Percentiles rank a stretch among this genome's conserved stretches.
Conservation (phyloP, 2,329 filamentous ascomycete genomes). For the Mariannaea sp. region DNA sequence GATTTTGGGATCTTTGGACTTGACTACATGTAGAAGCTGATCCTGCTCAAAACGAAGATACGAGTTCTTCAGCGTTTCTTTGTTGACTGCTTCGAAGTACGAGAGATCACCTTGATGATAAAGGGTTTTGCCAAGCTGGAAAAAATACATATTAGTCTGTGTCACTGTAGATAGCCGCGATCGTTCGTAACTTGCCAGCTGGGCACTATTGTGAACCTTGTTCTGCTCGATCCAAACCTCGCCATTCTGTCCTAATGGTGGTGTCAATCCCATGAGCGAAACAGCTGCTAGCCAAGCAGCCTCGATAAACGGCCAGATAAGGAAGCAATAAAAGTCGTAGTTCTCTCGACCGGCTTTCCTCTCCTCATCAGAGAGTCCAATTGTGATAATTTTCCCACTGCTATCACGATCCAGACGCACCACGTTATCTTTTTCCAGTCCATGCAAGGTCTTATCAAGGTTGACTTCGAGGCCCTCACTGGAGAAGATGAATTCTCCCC, state of each 20-base stretch:
- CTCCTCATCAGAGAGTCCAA: slow-evolving; percentile 79
- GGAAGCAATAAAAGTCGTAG: slow-evolving; percentile 97
- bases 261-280: slow-evolving; percentile 83
- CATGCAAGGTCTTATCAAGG: slow-evolving; percentile 76
- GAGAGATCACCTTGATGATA: slow-evolving; percentile 97
- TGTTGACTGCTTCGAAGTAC: slow-evolving; percentile 98
- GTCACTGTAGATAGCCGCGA: neutral
- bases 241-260: slow-evolving; percentile 63
- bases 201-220: slow-evolving; percentile 79
- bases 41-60: slow-evolving; percentile 89
- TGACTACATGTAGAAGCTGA: slow-evolving; percentile 78
- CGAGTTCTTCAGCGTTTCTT: slow-evolving; percentile 94
- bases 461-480: slow-evolving; percentile 82
- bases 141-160: slow-evolving; percentile 13
- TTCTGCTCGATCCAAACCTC: slow-evolving; percentile 78
- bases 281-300: slow-evolving; percentile 90
- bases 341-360: slow-evolving; percentile 84
- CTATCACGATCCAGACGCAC: slow-evolving; percentile 68
- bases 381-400: slow-evolving; percentile 60
- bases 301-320: slow-evolving; percentile 98
- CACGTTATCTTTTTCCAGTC: slow-evolving; percentile 78
- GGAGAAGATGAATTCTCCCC: slow-evolving; percentile 96
- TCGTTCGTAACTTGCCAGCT: slow-evolving; percentile 63
- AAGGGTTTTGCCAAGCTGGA: slow-evolving; percentile 86
- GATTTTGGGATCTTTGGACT: slow-evolving; percentile 66